Conservation (phyloP, 768 basidiomycete species). For the Suillus variegatus region DNA sequence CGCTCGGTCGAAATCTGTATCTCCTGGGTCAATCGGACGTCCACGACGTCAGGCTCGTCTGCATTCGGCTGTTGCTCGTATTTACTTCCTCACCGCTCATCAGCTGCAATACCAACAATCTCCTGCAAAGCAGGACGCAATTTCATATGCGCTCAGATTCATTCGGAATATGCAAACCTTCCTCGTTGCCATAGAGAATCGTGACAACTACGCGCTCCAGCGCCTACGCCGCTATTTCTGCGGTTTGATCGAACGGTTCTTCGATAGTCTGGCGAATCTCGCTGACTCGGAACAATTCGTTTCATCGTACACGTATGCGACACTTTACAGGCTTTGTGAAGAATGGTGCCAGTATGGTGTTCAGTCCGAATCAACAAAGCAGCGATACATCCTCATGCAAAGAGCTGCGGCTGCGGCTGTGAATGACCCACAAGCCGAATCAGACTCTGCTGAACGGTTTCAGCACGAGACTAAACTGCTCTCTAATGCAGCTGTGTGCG, state of each 20-base stretch:
- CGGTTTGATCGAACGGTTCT: constrained; percentile 82
- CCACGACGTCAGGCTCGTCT: constrained; percentile 75
- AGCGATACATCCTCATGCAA: constrained; percentile 71
- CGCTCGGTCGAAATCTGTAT: constrained; percentile 47
- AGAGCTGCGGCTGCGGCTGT: constrained; percentile 57
- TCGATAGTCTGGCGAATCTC: constrained; percentile 69
- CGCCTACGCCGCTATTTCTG: constrained; percentile 89
- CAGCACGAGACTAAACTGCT: constrained; percentile 70
- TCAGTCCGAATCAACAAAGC: constrained; percentile 71
- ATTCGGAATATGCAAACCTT: constrained; percentile 81
- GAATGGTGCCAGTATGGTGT: constrained; percentile 92
- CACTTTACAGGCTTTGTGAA: constrained; percentile 83
- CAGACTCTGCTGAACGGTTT: constrained; percentile 57
- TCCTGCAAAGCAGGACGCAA: constrained; percentile 66
- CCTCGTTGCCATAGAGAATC: constrained; percentile 68
- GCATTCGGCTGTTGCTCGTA: constrained; percentile 85
- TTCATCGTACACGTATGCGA: constrained; percentile 71
- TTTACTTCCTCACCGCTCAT: constrained; percentile 84
- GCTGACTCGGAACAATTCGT: constrained; percentile 79
- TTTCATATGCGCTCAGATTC: constrained; percentile 83
- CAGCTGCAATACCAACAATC: constrained; percentile 71
- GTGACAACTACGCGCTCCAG: constrained; percentile 77
- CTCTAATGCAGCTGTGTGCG: constrained; percentile 82
- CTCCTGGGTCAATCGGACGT: constrained; percentile 49
- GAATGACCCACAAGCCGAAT: constrained; percentile 54